Percentiles rank a stretch among this genome's conserved stretches.
Conservation (phyloP, 2,329 filamentous ascomycete genomes). For the Zymoseptoria ardabiliae region DNA sequence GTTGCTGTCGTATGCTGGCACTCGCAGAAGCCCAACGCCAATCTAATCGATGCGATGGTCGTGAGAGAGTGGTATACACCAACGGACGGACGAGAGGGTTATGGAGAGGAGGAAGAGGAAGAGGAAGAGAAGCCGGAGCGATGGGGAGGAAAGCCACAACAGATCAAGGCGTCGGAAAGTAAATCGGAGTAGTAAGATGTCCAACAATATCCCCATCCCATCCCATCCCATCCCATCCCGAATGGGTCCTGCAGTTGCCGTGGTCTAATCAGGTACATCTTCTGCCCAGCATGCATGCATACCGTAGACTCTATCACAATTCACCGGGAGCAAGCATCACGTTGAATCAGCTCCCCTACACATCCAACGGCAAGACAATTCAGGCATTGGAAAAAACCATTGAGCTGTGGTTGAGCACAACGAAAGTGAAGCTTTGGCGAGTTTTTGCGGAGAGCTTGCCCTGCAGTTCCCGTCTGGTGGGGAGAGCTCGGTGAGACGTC, state of each 20-base stretch:
- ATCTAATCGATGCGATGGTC: not conserved
- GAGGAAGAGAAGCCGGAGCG: not conserved
- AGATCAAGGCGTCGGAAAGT: not conserved
- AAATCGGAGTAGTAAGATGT: not conserved
- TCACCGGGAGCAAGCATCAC: not conserved
- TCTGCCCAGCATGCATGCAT: not conserved
- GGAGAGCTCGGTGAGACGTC: not conserved
- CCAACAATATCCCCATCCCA: not conserved
- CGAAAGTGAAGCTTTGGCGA: not conserved
- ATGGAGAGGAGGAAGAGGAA: not conserved
- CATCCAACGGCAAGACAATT: not conserved
- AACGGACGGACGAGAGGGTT: not conserved
- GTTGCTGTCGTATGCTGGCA: not conserved
- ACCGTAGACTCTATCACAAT: not conserved
- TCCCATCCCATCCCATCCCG: not conserved
- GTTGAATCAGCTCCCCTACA: not conserved
- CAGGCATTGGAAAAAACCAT: constrained; percentile 3
- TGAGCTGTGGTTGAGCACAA: constrained; percentile 17
- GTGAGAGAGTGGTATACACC: not conserved
- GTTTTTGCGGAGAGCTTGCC: not conserved
- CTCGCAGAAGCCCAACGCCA: not conserved
- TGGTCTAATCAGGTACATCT: not conserved
- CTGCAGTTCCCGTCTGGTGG: not conserved
- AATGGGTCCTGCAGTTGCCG: not conserved
- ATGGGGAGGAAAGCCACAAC: not conserved